Percentiles rank a stretch among this genome's conserved stretches.
phyloP scores from a whole-genome alignment of 129 eudicot species.

The Centaurea solstitialis region DNA sequence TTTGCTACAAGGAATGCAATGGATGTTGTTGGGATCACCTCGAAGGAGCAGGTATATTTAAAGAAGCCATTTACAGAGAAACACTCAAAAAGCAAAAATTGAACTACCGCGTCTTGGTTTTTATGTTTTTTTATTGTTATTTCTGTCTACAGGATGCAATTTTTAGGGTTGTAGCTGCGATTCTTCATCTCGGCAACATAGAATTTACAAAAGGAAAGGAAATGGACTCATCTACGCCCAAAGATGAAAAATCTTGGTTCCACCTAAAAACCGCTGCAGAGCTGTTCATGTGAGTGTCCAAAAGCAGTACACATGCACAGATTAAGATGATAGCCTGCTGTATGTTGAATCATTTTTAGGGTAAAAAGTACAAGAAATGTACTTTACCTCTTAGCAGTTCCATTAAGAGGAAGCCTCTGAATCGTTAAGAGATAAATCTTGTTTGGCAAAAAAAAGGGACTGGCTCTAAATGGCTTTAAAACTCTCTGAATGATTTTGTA shows the following conservation, averaged over 20 bases:
- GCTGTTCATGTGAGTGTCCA: slow-evolving; percentile 68
- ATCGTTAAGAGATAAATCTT: too few species aligned
- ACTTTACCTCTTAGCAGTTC: too few species aligned
- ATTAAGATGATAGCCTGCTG: slow-evolving; percentile 1
- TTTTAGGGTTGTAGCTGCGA: slow-evolving; percentile 95
- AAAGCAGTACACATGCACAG: slow-evolving; percentile 10
- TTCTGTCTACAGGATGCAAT: slow-evolving; percentile 73
- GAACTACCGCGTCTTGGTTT: neutral
- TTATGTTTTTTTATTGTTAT: neutral
- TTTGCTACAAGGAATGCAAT: slow-evolving; percentile 79
- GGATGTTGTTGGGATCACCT: slow-evolving; percentile 94
- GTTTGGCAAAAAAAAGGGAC: too few species aligned
- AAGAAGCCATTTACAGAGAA: slow-evolving; percentile 13
- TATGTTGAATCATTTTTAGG: neutral
- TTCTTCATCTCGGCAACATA: slow-evolving; percentile 95
- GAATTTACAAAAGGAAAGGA: slow-evolving; percentile 89
- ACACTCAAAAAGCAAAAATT: neutral
- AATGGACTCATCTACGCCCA: slow-evolving; percentile 86
- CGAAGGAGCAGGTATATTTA: slow-evolving; percentile 76
- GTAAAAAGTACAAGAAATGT: slow-evolving; percentile 12
- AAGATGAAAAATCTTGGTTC: slow-evolving; percentile 94
- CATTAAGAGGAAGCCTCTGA: too few species aligned
- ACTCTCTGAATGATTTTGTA: too few species aligned
- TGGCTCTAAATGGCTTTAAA: too few species aligned
- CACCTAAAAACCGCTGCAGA: slow-evolving; percentile 91